Evolutionary conservation across 2,329 filamentous ascomycete species (phyloP), one percentile per base, ranked within the genome.

Genomic region (Pseudogymnoascus sp.): DNA sequence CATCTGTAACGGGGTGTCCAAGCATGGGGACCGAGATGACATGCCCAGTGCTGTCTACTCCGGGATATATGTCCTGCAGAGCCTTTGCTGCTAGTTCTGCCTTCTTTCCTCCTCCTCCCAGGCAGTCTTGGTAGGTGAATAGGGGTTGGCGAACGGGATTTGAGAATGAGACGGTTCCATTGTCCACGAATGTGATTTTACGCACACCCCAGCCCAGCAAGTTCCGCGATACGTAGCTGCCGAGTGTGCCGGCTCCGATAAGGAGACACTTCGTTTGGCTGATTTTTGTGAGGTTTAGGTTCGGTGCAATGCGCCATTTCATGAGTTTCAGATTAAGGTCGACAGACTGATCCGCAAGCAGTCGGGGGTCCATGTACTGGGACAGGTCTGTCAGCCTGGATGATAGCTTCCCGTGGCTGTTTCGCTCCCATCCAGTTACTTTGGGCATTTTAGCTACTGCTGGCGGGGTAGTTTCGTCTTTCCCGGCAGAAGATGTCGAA

Each of bases 241-340:
- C 95, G 1, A 99, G 80, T 0, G 95, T 99, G 12, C 95, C 95
- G 0, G 95, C 92, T 3, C 95, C 95, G 1, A 99, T 84, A 2
- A 99, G 79, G 14, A 99, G 82, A 72, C 95, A 99, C 72, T 88
- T 96, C 3, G 91, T 93, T 63, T 88, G 84, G 72, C 96, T 97
- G 73, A 97, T 93, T 31, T 84, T 84, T 31, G 97, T 92, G 8
- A 99, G 84, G 72, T 97, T 84, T 42, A 99, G 83, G 60, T 88
- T 87, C 0, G 95, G 95, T 6, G 92, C 91, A 70, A 99, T 91
- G 40, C 95, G 88, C 95, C 95, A 99, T 77, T 97, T 99, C 88
- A 99, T 99, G 64, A 99, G 82, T 77, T 97, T 97, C 65, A 97
- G 81, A 72, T 99, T 99, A 64, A 99, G 82, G 72, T 99, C 95